Evolutionary conservation across 208 protist species (phyloP).

Genomic region (Wallacemonas rigidus): DNA sequence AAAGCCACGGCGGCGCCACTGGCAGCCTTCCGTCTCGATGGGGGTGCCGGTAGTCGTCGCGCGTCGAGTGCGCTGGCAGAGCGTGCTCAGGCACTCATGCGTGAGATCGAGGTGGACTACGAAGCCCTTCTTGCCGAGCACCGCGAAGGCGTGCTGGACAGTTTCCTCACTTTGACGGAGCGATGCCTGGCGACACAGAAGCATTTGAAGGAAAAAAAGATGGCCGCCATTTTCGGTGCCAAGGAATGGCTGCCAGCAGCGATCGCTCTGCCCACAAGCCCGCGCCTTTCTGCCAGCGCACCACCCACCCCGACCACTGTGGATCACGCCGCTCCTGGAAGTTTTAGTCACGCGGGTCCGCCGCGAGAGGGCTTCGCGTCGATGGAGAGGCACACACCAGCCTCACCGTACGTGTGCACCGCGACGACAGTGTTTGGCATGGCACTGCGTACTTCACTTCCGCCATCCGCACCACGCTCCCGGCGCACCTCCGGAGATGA

Average conservation of each 20-base stretch:
- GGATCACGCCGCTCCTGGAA: neutral
- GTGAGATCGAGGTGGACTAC: neutral
- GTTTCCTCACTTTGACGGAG: slow-evolving; percentile 20
- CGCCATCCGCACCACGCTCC: slow-evolving; percentile 5
- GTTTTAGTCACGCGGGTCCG: neutral
- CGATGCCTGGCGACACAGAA: slow-evolving; percentile 16
- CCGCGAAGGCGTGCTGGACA: slow-evolving; percentile 5
- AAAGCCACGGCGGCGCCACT: neutral
- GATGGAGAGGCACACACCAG: slow-evolving; percentile 1
- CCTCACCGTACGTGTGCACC: slow-evolving; percentile 8
- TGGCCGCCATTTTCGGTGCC: slow-evolving; percentile 15
- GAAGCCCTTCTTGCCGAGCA: slow-evolving; percentile 20
- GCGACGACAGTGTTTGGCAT: slow-evolving; percentile 13
- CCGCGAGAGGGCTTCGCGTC: neutral
- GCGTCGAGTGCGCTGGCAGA: neutral
- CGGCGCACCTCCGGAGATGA: slow-evolving; percentile 5
- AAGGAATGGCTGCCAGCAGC: neutral
- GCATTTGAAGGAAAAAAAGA: neutral
- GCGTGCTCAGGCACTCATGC: neutral
- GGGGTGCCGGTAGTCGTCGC: neutral
- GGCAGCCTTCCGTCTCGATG: neutral
- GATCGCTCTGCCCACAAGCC: slow-evolving; percentile 7
- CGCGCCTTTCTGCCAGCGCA: too few relatives aligned
- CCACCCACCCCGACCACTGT: too few relatives aligned
- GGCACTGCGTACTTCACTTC: slow-evolving; percentile 4